A percentile compares a stretch with the other conserved stretches of the same genome.
phyloP scores from a whole-genome alignment of 352 stramenopile genomes.

The Hyaloperonospora brassicae region DNA sequence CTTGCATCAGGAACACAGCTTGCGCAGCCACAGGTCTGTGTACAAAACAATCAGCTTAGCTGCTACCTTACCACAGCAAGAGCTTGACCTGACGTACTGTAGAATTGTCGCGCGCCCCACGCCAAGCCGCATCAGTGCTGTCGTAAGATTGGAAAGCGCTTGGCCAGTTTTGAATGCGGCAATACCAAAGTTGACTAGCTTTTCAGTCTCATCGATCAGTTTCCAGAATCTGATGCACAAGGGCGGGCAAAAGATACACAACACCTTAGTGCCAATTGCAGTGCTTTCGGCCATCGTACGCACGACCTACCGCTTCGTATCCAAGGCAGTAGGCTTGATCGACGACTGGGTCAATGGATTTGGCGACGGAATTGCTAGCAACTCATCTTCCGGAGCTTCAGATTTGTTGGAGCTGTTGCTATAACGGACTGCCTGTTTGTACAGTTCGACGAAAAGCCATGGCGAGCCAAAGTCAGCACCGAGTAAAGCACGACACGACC shows the following conservation, averaged over 20 bases:
- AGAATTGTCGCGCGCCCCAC: conserved; percentile 51
- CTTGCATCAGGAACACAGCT: conserved; percentile 30
- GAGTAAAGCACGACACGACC: not conserved
- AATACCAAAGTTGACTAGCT: conserved; percentile 60
- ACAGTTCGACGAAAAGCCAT: conserved; percentile 3
- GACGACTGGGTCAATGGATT: conserved; percentile 26
- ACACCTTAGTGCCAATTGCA: not conserved
- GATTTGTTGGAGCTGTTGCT: conserved; percentile 30
- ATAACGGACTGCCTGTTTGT: conserved; percentile 9
- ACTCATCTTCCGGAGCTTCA: conserved; percentile 56
- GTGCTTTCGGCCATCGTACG: not conserved
- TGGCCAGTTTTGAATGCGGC: conserved; percentile 36
- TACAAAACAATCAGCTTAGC: conserved; percentile 1
- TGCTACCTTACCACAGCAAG: not conserved
- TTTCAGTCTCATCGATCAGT: conserved; percentile 54
- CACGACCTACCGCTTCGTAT: conserved; percentile 37
- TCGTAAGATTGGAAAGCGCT: conserved; percentile 36
- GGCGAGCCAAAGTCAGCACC: not conserved
- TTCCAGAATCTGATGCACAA: conserved; percentile 46
- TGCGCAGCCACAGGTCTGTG: conserved; percentile 44
- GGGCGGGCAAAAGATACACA: not conserved
- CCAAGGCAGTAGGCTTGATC: conserved; percentile 24
- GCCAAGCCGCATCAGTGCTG: conserved; percentile 42
- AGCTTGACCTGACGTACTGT: conserved; percentile 28
- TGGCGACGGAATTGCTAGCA: conserved; percentile 43